Percentiles rank a stretch among this genome's conserved stretches.
These are phyloP conservation scores for Hypocrella siamensis DNA, from an alignment of 2,329 filamentous ascomycete genomes.

Conservation along the genomic window DNA sequence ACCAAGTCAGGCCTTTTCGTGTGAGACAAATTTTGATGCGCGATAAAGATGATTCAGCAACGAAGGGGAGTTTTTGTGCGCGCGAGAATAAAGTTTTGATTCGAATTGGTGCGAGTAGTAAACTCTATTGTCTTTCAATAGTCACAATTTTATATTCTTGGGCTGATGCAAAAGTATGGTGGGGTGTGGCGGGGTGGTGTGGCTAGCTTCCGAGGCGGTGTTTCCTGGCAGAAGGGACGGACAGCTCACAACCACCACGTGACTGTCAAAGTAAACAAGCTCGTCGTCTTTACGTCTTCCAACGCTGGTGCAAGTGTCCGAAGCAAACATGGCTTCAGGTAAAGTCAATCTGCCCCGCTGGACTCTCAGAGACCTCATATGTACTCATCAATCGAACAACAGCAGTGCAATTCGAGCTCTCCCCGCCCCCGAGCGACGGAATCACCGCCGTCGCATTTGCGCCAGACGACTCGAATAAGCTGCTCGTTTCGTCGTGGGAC, in stretches of 20 bases:
- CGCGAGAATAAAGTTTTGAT: too few relatives aligned
- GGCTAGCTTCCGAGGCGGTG: not conserved
- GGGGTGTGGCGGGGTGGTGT: constrained; percentile 22
- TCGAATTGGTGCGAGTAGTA: not conserved
- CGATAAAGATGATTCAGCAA: too few relatives aligned
- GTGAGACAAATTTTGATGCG: too few relatives aligned
- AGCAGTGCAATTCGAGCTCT: constrained; percentile 69
- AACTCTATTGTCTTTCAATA: constrained; percentile 10
- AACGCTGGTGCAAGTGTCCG: not conserved
- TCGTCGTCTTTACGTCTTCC: constrained; percentile 2
- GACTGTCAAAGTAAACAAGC: constrained; percentile 21
- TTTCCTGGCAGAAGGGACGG: not conserved
- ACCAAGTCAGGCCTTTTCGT: too few relatives aligned
- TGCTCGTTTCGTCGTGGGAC: constrained; percentile 94
- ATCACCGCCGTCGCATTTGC: constrained; percentile 81
- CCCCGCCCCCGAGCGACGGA: constrained; percentile 69
- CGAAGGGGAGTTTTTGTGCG: too few relatives aligned
- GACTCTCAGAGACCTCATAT: too few relatives aligned
- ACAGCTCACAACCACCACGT: constrained; percentile 12
- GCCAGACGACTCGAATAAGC: constrained; percentile 52
- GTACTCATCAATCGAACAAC: too few relatives aligned
- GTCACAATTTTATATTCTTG: constrained; percentile 24
- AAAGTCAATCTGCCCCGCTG: too few relatives aligned
- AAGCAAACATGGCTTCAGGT: not conserved
- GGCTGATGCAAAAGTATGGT: constrained; percentile 17